phyloP scores from a whole-genome alignment of 306 rosid genomes.

The Biancaea sappan region DNA sequence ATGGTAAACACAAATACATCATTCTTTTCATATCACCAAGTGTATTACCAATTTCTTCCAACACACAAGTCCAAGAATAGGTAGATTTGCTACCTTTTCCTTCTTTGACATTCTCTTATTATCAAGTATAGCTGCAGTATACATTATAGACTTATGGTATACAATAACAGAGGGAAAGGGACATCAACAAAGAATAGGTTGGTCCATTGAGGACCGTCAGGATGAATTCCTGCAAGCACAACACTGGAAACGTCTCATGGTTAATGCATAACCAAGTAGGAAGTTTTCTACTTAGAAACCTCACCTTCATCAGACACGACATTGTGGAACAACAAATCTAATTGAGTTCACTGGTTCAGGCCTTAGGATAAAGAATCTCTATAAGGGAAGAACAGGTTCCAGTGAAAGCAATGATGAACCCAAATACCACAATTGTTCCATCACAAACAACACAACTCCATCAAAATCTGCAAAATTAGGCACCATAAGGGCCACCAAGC shows the following conservation, averaged over 20 bases:
- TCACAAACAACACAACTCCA: conserved; percentile 54
- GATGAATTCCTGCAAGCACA: background rate
- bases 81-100: background rate
- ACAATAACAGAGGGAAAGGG: background rate
- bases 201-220: background rate
- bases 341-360: conserved; percentile 47
- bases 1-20: too few relatives aligned
- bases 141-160: too few relatives aligned
- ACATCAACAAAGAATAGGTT: conserved; percentile 7
- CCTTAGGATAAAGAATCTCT: conserved; percentile 58
- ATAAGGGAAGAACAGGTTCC: conserved; percentile 58
- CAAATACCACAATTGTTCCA: conserved; percentile 53
- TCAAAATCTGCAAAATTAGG: conserved; percentile 82
- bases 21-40: too few relatives aligned
- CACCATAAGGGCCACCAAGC: conserved; percentile 68
- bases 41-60: too few relatives aligned
- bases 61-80: too few relatives aligned
- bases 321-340: background rate
- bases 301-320: background rate
- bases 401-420: conserved; percentile 46
- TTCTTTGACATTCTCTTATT: background rate
- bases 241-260: conserved; percentile 5
- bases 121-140: conserved; percentile 14
- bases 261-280: conserved; percentile 10
- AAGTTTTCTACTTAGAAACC: conserved; percentile 8